Conservation (phyloP, 2,329 filamentous ascomycete genomes). For the Phaeosphaeria sp. region DNA sequence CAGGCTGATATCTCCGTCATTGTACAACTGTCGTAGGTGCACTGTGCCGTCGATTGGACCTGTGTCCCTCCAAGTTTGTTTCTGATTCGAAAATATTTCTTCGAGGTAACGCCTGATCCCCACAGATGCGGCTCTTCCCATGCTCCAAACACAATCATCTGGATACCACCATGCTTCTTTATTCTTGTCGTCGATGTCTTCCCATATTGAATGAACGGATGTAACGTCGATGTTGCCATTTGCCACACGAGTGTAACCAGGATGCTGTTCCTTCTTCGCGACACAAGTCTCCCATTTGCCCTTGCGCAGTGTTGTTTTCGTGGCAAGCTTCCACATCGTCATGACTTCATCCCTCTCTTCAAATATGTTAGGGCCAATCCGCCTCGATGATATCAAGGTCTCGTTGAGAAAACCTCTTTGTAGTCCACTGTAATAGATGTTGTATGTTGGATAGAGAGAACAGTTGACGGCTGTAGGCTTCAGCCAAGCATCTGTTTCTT, state of each 20-base stretch:
- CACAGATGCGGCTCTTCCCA: neutral
- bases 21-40: too few relatives aligned
- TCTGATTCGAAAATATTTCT: too few relatives aligned
- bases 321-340: neutral
- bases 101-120: too few relatives aligned
- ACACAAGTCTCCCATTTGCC: neutral
- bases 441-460: too few relatives aligned
- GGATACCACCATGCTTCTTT: neutral
- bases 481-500: too few relatives aligned
- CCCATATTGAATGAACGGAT: neutral
- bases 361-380: neutral
- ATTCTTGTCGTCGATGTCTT: too few relatives aligned
- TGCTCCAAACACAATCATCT: slow-evolving; percentile 6
- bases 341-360: neutral
- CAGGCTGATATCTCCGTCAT: too few relatives aligned
- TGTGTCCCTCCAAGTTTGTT: too few relatives aligned
- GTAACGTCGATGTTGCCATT: neutral
- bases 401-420: neutral
- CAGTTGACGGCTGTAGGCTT: too few relatives aligned
- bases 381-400: neutral
- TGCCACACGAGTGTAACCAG: neutral
- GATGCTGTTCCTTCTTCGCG: neutral
- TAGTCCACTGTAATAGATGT: neutral
- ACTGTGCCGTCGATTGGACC: too few relatives aligned
- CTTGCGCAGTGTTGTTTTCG: neutral